Conservation (phyloP, 768 basidiomycete species). For the Nidularia pulvinata region DNA sequence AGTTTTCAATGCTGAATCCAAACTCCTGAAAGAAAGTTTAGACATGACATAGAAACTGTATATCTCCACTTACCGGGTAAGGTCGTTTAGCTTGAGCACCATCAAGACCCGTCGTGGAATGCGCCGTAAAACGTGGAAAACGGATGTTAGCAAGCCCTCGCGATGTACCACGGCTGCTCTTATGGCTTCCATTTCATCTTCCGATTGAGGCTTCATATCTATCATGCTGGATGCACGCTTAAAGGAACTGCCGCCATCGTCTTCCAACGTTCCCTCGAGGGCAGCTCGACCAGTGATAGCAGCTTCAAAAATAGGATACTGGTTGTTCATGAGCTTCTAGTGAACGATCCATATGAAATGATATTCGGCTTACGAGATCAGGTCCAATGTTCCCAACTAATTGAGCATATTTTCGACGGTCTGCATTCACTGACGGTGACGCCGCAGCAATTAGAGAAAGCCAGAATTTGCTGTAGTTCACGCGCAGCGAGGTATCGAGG, state of each 20-base stretch:
- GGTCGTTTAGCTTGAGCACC: constrained; percentile 85
- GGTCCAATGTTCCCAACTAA: constrained; percentile 90
- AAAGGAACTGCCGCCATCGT: constrained; percentile 34
- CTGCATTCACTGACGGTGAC: constrained; percentile 58
- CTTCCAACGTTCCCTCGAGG: constrained; percentile 60
- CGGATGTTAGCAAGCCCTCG: constrained; percentile 82
- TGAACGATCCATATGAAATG: neutral
- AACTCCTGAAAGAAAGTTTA: constrained; percentile 42
- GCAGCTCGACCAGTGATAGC: constrained; percentile 90
- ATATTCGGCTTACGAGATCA: constrained; percentile 63
- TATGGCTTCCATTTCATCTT: constrained; percentile 80
- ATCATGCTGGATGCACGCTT: constrained; percentile 76
- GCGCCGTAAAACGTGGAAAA: constrained; percentile 85
- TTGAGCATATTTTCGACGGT: constrained; percentile 86
- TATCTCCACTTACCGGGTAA: constrained; percentile 60
- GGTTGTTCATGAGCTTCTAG: constrained; percentile 3
- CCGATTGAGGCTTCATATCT: constrained; percentile 69
- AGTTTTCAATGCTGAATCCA: constrained; percentile 85
- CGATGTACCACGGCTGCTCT: constrained; percentile 78
- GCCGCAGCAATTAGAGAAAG: constrained; percentile 80
- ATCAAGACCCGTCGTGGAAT: constrained; percentile 85
- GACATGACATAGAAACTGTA: too few species aligned
- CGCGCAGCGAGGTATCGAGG: constrained; percentile 73
- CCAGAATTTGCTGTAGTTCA: constrained; percentile 91
- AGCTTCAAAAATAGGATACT: constrained; percentile 96